Evolutionary conservation across 2,329 filamentous ascomycete species (phyloP), one percentile per base, ranked within the genome.

Genomic region (Epichloe baconii): DNA sequence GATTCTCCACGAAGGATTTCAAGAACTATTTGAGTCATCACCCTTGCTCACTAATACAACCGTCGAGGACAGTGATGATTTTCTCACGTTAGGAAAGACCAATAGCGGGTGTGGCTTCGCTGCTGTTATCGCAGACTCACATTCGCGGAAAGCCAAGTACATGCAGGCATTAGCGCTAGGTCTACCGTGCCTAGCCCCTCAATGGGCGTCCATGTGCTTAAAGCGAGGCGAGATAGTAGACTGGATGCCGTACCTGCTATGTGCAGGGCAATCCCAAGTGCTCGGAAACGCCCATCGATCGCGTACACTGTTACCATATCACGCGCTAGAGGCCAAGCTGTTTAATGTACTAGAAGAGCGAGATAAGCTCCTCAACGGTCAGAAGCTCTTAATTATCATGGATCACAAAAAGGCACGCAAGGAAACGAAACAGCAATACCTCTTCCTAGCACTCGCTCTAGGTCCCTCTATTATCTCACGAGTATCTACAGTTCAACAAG

Each of bases 151-250:
- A 55, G 79, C 83, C 47, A 98, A 97, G 64, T 96, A 93, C 65
- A 86, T 97, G 75, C 90, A 97, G 68, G 93, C 93, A 0, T 77
- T 98, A 2, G 90, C 93, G 0, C 77, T 98, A 0, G 88, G 88
- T 1, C 69, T 98, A 0, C 93, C 93, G 0, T 95, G 90, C 60
- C 73, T 98, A 2, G 85, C 88, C 5, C 6, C 82, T 5, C 82
- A 83, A 50, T 98, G 93, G 91, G 72, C 95, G 46, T 75, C 79
- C 26, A 78, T 85, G 47, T 95, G 87, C 55, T 66, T 91, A 3
- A 66, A 73, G 1, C 78, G 79, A 35, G 71, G 74, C 5, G 63
- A 68, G 7, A 67, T 91, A 0, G 68, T 94, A 0, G 78, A 86
- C 48, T 96, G 90, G 86, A 71, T 77, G 7, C 79, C 82, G 1